These are phyloP conservation scores for Crucihimalaya himalaica DNA, from an alignment of 345 rosid species.

Conservation along the genomic window DNA sequence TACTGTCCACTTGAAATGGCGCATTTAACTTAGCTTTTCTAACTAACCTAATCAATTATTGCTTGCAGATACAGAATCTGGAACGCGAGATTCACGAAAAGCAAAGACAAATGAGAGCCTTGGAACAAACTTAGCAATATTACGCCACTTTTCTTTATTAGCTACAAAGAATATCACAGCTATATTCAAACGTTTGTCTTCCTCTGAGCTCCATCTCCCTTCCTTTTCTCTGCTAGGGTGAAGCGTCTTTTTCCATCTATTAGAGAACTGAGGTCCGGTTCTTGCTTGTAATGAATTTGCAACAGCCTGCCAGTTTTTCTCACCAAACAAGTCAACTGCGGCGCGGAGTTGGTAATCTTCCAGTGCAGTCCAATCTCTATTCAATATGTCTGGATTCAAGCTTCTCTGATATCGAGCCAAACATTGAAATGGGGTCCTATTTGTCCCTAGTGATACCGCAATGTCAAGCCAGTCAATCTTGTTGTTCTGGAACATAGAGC, in stretches of 20 bases:
- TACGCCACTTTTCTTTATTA: conserved; percentile 76
- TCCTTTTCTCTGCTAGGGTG: conserved; percentile 46
- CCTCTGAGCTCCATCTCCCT: conserved; percentile 69
- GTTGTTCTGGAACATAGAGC: too few relatives aligned
- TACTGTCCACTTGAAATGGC: background rate
- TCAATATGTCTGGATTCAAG: conserved; percentile 66
- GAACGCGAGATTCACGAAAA: conserved; percentile 91
- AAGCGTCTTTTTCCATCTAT: conserved; percentile 80
- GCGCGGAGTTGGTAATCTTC: conserved; percentile 83
- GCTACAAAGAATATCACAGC: conserved; percentile 82
- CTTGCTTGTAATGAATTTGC: conserved; percentile 72
- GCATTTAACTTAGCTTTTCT: conserved; percentile 1
- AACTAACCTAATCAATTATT: conserved; percentile 19
- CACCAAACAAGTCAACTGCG: conserved; percentile 72
- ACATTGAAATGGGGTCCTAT: conserved; percentile 86
- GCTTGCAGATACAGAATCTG: conserved; percentile 69
- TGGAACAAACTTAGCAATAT: conserved; percentile 82
- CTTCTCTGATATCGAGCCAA: conserved; percentile 82
- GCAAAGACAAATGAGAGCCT: conserved; percentile 78
- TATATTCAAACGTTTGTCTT: conserved; percentile 68
- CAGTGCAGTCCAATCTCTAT: conserved; percentile 73
- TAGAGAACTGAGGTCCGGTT: conserved; percentile 86
- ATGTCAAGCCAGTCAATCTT: conserved; percentile 76
- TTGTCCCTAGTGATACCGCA: conserved; percentile 65
- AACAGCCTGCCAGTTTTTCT: conserved; percentile 79